Percentiles rank a stretch among this genome's conserved stretches.
These are phyloP conservation scores for Colletotrichum navitas DNA, from an alignment of 2,329 filamentous ascomycete species.

Conservation along the genomic window DNA sequence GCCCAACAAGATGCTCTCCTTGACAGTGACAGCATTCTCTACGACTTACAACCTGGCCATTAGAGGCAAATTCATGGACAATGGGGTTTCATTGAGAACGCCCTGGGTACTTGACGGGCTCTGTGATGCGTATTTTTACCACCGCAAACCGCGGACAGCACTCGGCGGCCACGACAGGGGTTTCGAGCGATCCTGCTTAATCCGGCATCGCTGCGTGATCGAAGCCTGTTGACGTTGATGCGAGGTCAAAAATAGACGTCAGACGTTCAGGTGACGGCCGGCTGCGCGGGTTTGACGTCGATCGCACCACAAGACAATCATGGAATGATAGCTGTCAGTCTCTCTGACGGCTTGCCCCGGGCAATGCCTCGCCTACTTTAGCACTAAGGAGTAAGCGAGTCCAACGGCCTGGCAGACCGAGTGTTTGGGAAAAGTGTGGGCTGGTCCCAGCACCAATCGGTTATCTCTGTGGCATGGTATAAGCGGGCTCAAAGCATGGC, in stretches of 20 bases:
- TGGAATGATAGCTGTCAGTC: not conserved
- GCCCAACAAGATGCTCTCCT: not conserved
- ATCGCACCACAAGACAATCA: not conserved
- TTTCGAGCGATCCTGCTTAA: no score
- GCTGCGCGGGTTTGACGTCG: no score
- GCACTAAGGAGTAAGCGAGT: no score
- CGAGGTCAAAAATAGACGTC: not conserved
- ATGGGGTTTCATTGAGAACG: no score
- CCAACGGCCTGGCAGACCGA: not conserved
- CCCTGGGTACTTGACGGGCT: no score
- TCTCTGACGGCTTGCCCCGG: not conserved
- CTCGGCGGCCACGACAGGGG: no score
- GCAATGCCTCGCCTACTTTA: not conserved
- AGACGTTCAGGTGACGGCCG: slow-evolving; percentile 3
- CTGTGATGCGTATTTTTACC: no score
- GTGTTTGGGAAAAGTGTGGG: not conserved
- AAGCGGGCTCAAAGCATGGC: not conserved
- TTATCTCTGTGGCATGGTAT: not conserved
- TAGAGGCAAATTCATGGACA: not conserved
- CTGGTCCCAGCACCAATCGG: not conserved
- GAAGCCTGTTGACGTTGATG: not conserved
- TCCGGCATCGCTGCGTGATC: no score
- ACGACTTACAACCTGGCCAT: not conserved
- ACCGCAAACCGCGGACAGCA: no score
- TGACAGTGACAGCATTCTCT: not conserved